A percentile compares a stretch with the other conserved stretches of the same genome.
phyloP scores from a whole-genome alignment of 768 basidiomycete species.

The Naganishia onofrii region DNA sequence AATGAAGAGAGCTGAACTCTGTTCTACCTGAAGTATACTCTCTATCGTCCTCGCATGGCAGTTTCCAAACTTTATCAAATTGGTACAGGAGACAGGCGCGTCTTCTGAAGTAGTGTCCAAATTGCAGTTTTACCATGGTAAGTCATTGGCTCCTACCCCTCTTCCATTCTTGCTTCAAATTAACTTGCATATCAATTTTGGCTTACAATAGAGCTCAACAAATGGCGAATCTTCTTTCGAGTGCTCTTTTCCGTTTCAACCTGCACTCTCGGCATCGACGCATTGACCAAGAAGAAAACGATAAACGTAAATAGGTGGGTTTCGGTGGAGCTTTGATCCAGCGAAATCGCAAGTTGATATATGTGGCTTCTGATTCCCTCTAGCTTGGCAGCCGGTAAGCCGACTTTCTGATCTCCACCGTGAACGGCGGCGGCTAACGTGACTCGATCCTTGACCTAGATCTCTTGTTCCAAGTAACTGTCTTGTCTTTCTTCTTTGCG shows the following conservation, averaged over 20 bases:
- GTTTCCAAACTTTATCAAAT: constrained; percentile 24
- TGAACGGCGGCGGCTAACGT: too few species aligned
- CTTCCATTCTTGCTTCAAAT: background rate
- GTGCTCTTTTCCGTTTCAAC: background rate
- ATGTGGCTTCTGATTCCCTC: too few species aligned
- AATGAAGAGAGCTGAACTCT: background rate
- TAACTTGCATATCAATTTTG: background rate
- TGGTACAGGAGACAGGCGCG: constrained; percentile 20
- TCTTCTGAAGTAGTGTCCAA: constrained; percentile 26
- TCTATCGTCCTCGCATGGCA: constrained; percentile 17
- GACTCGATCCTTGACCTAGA: background rate
- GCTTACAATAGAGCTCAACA: constrained; percentile 24
- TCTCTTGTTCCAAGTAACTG: constrained; percentile 17
- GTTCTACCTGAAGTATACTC: constrained; percentile 4
- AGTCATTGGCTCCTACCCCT: background rate
- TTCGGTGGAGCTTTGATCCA: too few species aligned
- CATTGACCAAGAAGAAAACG: background rate
- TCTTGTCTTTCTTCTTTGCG: constrained; percentile 23
- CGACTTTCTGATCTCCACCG: too few species aligned
- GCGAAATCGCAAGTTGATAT: background rate
- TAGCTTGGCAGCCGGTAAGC: constrained; percentile 9
- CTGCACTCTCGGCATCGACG: constrained; percentile 6
- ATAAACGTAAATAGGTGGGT: constrained; percentile 20
- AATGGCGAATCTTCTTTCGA: constrained; percentile 23
- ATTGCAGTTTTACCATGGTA: constrained; percentile 26